A percentile compares a stretch with the other conserved stretches of the same genome.
Conservation (phyloP, 306 rosid genomes). For the Vicia villosa region DNA sequence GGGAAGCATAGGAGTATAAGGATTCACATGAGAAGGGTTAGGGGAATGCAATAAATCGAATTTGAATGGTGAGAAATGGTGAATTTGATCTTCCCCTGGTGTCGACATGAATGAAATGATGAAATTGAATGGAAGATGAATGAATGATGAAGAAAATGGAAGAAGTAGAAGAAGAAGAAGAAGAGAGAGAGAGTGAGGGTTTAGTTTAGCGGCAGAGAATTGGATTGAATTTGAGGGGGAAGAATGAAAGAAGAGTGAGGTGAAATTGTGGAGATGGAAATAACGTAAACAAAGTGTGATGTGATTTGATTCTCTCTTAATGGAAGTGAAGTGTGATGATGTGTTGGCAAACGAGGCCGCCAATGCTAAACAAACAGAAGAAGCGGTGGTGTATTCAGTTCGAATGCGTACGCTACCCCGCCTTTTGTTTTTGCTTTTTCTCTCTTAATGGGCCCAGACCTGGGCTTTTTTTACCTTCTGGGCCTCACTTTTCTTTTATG, state of each 20-base stretch:
- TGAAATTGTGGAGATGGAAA: neutral
- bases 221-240: conserved; percentile 3
- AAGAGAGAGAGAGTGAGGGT: neutral
- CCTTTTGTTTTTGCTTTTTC: conserved; percentile 31
- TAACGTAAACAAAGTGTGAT: neutral
- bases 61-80: conserved; percentile 25
- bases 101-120: conserved; percentile 32
- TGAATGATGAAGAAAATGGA: too few relatives aligned
- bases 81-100: conserved; percentile 33
- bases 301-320: neutral
- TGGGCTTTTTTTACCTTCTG: too few relatives aligned
- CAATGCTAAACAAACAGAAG: neutral
- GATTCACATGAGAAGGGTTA: neutral
- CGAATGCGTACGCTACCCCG: conserved; percentile 42
- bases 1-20: neutral
- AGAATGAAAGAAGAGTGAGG: neutral
- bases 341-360: neutral
- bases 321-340: neutral
- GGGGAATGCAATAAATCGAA: conserved; percentile 24
- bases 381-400: conserved; percentile 36
- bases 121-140: neutral
- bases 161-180: neutral
- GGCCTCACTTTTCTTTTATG: too few relatives aligned
- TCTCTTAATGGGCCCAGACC: too few relatives aligned
- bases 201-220: conserved; percentile 13